Evolutionary conservation across 2,329 filamentous ascomycete genomes (phyloP).

Genomic region (Pseudogymnoascus sp.): DNA sequence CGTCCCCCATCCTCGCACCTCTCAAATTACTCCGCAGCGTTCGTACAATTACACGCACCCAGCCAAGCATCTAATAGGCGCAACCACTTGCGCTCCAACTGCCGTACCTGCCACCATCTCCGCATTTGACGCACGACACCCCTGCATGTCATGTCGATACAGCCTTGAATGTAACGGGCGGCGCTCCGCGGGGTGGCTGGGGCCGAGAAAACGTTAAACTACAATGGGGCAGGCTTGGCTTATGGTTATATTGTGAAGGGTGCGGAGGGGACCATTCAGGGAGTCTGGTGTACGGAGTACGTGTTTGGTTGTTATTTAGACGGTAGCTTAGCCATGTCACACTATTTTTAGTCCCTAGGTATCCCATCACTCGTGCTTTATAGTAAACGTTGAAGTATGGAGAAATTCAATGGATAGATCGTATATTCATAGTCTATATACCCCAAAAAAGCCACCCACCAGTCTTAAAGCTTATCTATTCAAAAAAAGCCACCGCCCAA

Average conservation of each 20-base stretch:
- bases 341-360: no score
- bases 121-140: not conserved
- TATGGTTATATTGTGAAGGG: no score
- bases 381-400: no score
- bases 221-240: no score
- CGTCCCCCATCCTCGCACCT: not conserved
- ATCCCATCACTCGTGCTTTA: no score
- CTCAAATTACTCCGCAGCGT: not conserved
- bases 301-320: no score
- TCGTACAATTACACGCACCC: not conserved
- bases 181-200: no score
- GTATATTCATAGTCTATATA: not conserved
- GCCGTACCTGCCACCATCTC: not conserved
- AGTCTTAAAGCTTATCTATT: not conserved
- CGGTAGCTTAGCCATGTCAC: no score
- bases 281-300: no score
- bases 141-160: not conserved
- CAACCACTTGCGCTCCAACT: not conserved
- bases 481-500: not conserved
- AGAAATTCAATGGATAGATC: not conserved
- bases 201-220: no score
- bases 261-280: no score
- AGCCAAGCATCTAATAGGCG: not conserved
- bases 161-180: not conserved
- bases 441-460: not conserved